Evolutionary conservation across 2,329 filamentous ascomycete genomes (phyloP).

Genomic region (Ceratocystis destructans): DNA sequence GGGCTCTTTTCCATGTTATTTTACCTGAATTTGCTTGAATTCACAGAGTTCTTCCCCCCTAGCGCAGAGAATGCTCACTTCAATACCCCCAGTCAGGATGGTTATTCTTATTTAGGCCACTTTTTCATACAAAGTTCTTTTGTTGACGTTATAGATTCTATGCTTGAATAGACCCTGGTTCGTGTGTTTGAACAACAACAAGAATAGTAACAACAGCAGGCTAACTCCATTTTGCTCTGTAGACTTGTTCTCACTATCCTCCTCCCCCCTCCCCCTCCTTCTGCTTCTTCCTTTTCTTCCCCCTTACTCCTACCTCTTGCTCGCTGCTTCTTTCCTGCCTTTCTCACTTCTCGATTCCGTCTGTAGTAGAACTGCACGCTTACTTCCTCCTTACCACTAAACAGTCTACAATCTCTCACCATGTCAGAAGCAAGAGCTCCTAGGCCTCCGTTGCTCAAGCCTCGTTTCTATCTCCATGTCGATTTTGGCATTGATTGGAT

Average conservation of each 20-base stretch:
- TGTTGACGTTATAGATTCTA: neutral
- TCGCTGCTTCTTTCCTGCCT: neutral
- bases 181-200: constrained; percentile 3
- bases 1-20: neutral
- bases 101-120: neutral
- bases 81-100: neutral
- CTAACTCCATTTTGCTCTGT: neutral
- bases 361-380: no score
- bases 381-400: no score
- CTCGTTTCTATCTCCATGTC: constrained; percentile 35
- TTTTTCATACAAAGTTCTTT: neutral
- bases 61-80: neutral
- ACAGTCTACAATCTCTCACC: neutral
- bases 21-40: neutral
- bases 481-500: constrained; percentile 41
- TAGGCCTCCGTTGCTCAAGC: constrained; percentile 19
- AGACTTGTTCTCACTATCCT: neutral
- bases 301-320: neutral
- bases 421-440: neutral
- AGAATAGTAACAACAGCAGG: constrained; percentile 1
- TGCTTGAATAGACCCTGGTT: neutral
- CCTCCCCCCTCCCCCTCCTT: neutral
- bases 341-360: neutral
- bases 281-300: neutral
- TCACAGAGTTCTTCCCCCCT: neutral